Base-by-base conservation (phyloP, 106 monocot genomes). In the Dioscorea zingiberensis region DNA sequence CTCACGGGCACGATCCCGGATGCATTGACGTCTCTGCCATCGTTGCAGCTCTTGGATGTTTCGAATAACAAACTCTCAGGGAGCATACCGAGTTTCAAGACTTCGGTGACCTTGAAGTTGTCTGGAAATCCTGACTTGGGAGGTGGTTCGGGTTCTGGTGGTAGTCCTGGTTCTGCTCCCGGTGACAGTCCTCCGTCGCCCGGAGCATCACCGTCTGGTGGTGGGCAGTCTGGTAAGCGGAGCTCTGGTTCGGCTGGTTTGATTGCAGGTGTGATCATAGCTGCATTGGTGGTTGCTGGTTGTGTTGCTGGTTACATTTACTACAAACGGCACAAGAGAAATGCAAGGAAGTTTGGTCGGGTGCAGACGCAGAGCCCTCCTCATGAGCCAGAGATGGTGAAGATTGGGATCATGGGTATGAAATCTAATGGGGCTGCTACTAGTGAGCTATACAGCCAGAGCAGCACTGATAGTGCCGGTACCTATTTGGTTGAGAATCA, bases 1-100 rank as follows among this genome's bases (percentile, higher is more conserved):
- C 84, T 94, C 58, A 80, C 69, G 0, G 93, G 93, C 7, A 25
- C 60, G 2, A 89, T 94, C 1, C 93, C 93, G 9, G 75, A 81
- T 25, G 60, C 54, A 3, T 56, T 94, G 54, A 71, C 86, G 0
- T 44, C 17, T 7, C 47, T 89, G 30, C 69, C 81, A 0, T 60
- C 65, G 54, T 70, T 94, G 56, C 77, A 79, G 63, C 13, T 71
- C 16, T 56, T 94, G 17, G 89, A 94, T 64, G 86, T 85, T 21
- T 64, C 76, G 16, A 76, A 89, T 24, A 94, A 94, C 49, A 72
- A 73, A 13, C 76, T 94, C 11, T 75, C 62, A 15, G 93, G 93
- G 7, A 65, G 74, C 8, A 63, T 86, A 0, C 93, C 93, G 0
- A 29, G 4, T 14, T 94, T 94, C 61, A 13, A 55, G 12, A 12